These are phyloP conservation scores for Pichia sporocuriosa DNA, from an alignment of 805 yeast genomes.

Conservation along the genomic window DNA sequence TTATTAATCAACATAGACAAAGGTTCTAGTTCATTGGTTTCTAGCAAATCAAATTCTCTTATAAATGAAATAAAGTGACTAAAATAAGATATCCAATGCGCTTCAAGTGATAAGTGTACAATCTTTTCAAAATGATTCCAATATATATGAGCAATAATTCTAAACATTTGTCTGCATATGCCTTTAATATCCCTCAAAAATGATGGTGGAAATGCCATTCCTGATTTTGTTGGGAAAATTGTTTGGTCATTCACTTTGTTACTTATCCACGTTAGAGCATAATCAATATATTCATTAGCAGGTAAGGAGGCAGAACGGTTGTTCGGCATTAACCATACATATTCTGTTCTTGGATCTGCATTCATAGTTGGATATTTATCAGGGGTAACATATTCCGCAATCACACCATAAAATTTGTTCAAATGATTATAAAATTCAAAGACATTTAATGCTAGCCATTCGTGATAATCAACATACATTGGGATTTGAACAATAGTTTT, in stretches of 20 bases:
- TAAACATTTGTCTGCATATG: conserved; percentile 85
- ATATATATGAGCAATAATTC: conserved; percentile 92
- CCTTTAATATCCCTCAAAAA: conserved; percentile 78
- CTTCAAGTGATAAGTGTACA: conserved; percentile 86
- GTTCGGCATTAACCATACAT: conserved; percentile 69
- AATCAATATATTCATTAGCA: conserved; percentile 88
- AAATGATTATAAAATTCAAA: conserved; percentile 84
- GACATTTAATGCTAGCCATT: conserved; percentile 91
- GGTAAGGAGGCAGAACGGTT: conserved; percentile 82
- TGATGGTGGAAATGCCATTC: conserved; percentile 82
- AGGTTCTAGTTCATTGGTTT: conserved; percentile 73
- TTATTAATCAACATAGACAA: conserved; percentile 67
- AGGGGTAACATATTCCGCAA: conserved; percentile 85
- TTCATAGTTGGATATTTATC: conserved; percentile 89
- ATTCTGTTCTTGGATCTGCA: conserved; percentile 90
- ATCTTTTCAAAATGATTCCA: conserved; percentile 92
- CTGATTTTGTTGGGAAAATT: conserved; percentile 85
- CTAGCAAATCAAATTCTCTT: conserved; percentile 77
- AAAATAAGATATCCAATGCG: conserved; percentile 97
- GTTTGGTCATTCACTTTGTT: conserved; percentile 84
- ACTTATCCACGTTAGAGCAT: conserved; percentile 84
- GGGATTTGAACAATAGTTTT: conserved; percentile 94
- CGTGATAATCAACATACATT: conserved; percentile 87
- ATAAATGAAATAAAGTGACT: conserved; percentile 88
- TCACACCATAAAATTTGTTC: conserved; percentile 83